A percentile compares a stretch with the other conserved stretches of the same genome.
Conservation (phyloP, 2,329 filamentous ascomycete genomes). For the Apiospora kogelbergensis region DNA sequence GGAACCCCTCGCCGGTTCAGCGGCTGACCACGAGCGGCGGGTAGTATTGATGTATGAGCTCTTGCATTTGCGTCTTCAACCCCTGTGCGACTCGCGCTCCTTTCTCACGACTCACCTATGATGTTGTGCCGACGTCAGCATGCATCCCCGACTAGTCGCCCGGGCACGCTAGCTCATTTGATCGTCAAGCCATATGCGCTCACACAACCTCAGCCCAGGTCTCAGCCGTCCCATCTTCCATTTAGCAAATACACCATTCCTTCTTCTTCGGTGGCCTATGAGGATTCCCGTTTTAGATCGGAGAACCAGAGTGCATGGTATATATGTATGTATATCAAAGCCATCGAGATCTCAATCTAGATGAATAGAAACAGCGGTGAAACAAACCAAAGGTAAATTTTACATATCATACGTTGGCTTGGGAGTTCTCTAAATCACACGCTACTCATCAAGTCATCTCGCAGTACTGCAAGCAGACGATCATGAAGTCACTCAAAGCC, state of each 20-base stretch:
- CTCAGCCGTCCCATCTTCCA: background rate
- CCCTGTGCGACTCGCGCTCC: conserved; percentile 9
- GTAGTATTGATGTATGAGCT: background rate
- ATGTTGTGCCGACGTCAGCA: conserved; percentile 29
- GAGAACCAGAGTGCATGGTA: too few species aligned
- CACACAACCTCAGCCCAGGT: too few species aligned
- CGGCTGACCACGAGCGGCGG: background rate
- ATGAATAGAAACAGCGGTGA: background rate
- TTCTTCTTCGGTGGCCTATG: background rate
- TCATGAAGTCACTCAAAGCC: background rate
- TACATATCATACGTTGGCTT: background rate
- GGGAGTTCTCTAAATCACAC: background rate
- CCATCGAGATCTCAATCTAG: conserved; percentile 2
- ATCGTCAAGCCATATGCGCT: conserved; percentile 3
- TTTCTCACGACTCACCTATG: conserved; percentile 19
- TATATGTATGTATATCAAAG: background rate
- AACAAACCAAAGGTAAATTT: background rate
- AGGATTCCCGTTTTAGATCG: background rate
- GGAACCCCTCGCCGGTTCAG: background rate
- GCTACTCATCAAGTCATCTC: background rate
- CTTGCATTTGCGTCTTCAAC: background rate
- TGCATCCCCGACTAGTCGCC: conserved; percentile 17
- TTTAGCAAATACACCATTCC: conserved; percentile 4
- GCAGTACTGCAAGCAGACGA: background rate
- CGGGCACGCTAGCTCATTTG: conserved; percentile 17